These are phyloP conservation scores for Kluyveromyces siamensis DNA, from an alignment of 805 yeast genomes.

Conservation along the genomic window DNA sequence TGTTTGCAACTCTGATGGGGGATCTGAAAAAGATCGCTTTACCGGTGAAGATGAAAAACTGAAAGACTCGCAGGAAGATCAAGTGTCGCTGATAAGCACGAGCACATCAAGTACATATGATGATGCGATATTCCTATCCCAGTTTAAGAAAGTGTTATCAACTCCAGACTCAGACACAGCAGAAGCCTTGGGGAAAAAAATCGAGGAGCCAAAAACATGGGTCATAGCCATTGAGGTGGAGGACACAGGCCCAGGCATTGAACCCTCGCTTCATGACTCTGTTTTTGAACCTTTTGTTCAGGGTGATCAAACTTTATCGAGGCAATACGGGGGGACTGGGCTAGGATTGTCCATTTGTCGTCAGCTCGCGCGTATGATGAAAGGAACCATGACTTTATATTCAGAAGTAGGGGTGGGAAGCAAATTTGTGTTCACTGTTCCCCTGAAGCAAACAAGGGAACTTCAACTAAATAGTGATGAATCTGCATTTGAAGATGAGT, in stretches of 20 bases:
- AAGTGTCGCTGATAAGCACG: conserved; percentile 13
- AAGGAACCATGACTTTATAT: conserved; percentile 68
- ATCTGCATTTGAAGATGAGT: conserved; percentile 56
- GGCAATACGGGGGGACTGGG: conserved; percentile 95
- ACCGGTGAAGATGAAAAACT: conserved; percentile 2
- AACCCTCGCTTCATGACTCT: conserved; percentile 65
- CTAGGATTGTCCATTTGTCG: conserved; percentile 83
- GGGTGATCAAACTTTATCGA: conserved; percentile 88
- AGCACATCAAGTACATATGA: conserved; percentile 32
- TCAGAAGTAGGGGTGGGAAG: conserved; percentile 79
- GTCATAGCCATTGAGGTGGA: conserved; percentile 51
- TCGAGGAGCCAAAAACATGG: conserved; percentile 28
- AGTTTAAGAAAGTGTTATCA: conserved; percentile 26
- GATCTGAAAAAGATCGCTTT: not conserved
- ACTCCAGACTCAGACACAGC: conserved; percentile 15
- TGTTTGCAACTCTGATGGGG: not conserved
- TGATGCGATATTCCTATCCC: conserved; percentile 36
- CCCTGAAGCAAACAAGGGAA: conserved; percentile 47
- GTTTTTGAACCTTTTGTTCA: conserved; percentile 96
- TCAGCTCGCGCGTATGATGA: conserved; percentile 86
- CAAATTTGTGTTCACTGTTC: conserved; percentile 71
- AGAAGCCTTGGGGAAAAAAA: conserved; percentile 15
- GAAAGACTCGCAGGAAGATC: conserved; percentile 5
- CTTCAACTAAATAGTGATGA: conserved; percentile 22
- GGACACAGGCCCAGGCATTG: conserved; percentile 95